Evolutionary conservation across 257 asterid species (phyloP).

Genomic region (Nicotiana knightiana): DNA sequence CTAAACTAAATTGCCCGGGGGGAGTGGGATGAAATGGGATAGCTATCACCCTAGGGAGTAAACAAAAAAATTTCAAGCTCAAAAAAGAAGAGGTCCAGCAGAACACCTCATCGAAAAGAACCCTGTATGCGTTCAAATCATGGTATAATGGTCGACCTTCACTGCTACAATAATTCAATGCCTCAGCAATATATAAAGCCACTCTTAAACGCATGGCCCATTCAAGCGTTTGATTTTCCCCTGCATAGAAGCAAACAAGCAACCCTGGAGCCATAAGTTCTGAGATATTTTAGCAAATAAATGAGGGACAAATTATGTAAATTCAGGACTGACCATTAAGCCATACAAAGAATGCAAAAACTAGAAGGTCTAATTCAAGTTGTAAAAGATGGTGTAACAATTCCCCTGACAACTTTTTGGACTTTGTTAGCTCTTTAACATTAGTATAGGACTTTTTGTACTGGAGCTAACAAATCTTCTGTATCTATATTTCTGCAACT

Average conservation of each 20-base stretch:
- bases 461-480: too few relatives aligned
- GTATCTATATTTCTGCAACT: too few relatives aligned
- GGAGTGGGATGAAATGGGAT: too few relatives aligned
- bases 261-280: background rate
- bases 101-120: conserved; percentile 92
- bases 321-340: too few relatives aligned
- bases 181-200: conserved; percentile 93
- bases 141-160: conserved; percentile 95
- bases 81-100: conserved; percentile 10
- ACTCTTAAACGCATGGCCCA: conserved; percentile 99
- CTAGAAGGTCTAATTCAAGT: too few relatives aligned
- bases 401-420: too few relatives aligned
- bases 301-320: background rate
- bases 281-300: background rate
- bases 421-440: too few relatives aligned
- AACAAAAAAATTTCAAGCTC: conserved; percentile 10
- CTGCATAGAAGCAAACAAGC: conserved; percentile 28
- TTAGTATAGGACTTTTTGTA: too few relatives aligned
- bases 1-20: too few relatives aligned
- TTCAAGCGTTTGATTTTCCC: conserved; percentile 97
- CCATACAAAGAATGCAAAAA: too few relatives aligned
- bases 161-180: conserved; percentile 79
- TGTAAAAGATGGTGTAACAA: too few relatives aligned
- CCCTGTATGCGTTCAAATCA: conserved; percentile 96
- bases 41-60: background rate